Base-by-base conservation (phyloP, 225 moss, liverwort and hornwort species). In the Rhytidiadelphus loreus region DNA sequence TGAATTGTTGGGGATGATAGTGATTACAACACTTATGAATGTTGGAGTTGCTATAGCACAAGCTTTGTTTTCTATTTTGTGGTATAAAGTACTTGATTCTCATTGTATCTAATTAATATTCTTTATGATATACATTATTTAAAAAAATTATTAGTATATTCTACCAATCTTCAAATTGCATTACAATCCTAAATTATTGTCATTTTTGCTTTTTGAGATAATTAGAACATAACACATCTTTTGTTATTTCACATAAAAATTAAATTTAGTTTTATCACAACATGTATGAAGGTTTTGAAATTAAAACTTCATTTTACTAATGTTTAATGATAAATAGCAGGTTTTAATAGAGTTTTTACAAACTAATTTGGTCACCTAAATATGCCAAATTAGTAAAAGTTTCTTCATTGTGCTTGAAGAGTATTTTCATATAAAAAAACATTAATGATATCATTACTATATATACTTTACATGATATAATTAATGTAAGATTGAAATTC, bases 1-100 rank as follows among this genome's bases (percentile, higher is more conserved):
- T 85, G 96, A 96, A 21, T 85, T 98, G 56, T 66, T 98, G 22
- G 93, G 92, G 5, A 92, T 97, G 91, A 94, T 97, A 74, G 78
- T 90, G 0, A 91, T 95, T 3, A 96, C 95, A 33, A 96, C 98
- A 9, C 33, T 97, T 20, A 86, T 98, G 62, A 95, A 97, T 28
- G 80, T 92, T 89, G 91, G 95, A 78, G 63, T 88, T 87, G 92
- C 89, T 62, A 62, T 92, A 35, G 39, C 48, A 10, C 81, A 81
- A 70, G 89, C 87, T 33, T 28, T 92, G 10, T 92, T 92, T 30
- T 77, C 64, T 39, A 79, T 93, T 33, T 29, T 86, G 87, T 89
- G 89, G 89, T 93, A 83, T 33, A 87, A 89, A 85, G 91, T 92
- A 89, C 73, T 80, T 70, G 32, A 65, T 77, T 77, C 11, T 82